Base-by-base conservation (phyloP, 345 rosid genomes). In the Syzygium aqueum region DNA sequence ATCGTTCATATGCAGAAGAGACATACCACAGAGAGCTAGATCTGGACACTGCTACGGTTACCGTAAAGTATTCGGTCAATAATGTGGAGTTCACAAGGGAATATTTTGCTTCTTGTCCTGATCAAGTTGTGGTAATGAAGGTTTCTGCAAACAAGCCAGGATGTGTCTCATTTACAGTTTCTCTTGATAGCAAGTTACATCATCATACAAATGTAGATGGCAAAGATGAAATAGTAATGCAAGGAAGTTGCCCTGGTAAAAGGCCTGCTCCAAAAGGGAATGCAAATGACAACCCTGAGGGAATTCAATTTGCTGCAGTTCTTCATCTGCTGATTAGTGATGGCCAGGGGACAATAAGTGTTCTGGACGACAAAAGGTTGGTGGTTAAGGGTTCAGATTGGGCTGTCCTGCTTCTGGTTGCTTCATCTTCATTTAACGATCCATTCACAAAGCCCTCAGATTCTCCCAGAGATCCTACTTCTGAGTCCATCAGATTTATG, bases 21-120 rank as follows among this genome's bases (percentile, higher is more conserved):
- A 93, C 98, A 53, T 96, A 97, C 73, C 90, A 11, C 51, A 94
- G 99, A 88, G 98, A 97, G 90, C 95, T 97, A 19, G 98, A 97
- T 89, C 92, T 97, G 88, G 94, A 96, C 87, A 94, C 97, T 51
- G 98, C 99, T 80, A 92, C 93, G 25, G 95, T 93, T 43, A 92
- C 83, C 86, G 95, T 95, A 83, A 94, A 92, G 51, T 97, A 95
- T 89, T 89, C 92, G 1, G 97, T 95, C 22, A 96, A 93, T 43
- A 91, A 88, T 85, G 94, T 94, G 51, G 93, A 93, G 28, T 96
- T 85, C 86, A 94, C 90, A 3, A 91, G 99, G 88, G 98, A 97
- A 37, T 92, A 92, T 89, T 97, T 96, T 61, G 93, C 96, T 85
- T 96, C 99, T 40, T 87, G 90, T 91, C 94, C 98, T 2, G 92